phyloP scores from a whole-genome alignment of 352 stramenopile genomes.

The Globisporangium middletonii region DNA sequence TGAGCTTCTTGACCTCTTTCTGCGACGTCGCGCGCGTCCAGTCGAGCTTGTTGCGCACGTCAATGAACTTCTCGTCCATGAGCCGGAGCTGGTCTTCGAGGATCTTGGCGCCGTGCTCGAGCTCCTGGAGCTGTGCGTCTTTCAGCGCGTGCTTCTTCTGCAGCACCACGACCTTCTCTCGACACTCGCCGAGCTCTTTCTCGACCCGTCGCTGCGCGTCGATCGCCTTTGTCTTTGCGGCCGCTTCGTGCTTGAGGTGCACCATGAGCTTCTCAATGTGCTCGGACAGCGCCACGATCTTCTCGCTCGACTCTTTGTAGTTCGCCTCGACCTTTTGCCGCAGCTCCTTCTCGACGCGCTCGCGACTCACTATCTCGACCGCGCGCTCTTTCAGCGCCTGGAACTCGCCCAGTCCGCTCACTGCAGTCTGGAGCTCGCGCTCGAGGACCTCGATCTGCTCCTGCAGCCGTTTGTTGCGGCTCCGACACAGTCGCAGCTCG shows the following conservation, averaged over 20 bases:
- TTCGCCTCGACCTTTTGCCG: slow-evolving; percentile 58
- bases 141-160: slow-evolving; percentile 80
- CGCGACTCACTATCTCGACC: slow-evolving; percentile 69
- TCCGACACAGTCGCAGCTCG: slow-evolving; percentile 63
- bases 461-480: slow-evolving; percentile 64
- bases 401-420: slow-evolving; percentile 43
- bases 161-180: slow-evolving; percentile 50
- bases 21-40: slow-evolving; percentile 87
- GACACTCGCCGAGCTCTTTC: slow-evolving; percentile 70
- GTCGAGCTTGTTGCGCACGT: slow-evolving; percentile 94
- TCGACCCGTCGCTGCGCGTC: slow-evolving; percentile 69
- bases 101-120: slow-evolving; percentile 91
- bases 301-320: slow-evolving; percentile 66
- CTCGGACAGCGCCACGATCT: slow-evolving; percentile 89
- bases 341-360: slow-evolving; percentile 86
- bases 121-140: slow-evolving; percentile 84
- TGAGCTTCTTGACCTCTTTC: slow-evolving; percentile 77
- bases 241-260: slow-evolving; percentile 94
- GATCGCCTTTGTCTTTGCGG: slow-evolving; percentile 87
- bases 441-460: slow-evolving; percentile 13
- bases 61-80: slow-evolving; percentile 98
- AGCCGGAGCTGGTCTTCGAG: slow-evolving; percentile 94
- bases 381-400: slow-evolving; percentile 70
- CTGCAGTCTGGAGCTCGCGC: slow-evolving; percentile 43
- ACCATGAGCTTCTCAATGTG: slow-evolving; percentile 97